Evolutionary conservation across 1,284 basidiomycete genomes (phyloP), one percentile per base, ranked within the genome.

Genomic region (Moesziomyces parantarcticus): DNA sequence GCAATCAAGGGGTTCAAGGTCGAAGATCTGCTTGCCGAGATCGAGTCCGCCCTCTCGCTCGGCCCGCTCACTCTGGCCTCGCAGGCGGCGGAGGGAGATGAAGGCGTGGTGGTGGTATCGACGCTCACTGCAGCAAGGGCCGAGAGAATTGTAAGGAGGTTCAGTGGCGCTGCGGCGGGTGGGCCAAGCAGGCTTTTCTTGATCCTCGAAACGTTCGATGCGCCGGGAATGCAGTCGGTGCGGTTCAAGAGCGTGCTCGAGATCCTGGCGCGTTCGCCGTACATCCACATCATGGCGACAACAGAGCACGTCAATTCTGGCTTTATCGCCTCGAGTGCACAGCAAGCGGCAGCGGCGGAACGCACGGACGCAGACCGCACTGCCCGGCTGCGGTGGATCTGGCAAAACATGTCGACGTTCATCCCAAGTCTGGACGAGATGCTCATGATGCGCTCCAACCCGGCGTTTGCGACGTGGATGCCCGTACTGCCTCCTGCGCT

Each of bases 1-100:
- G 63, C 58, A 10, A 75, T 70, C 58, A 68, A 67, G 40, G 72
- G 62, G n/a, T 69, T 75, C 52, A 68, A 69, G 25, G 63, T 75
- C n/a, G 72, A 75, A 50, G 67, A 75, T 32, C 54, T 75, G 56
- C 48, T 75, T 2, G 52, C 50, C 1, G 55, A 66, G 50, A 57
- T 75, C 16, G 72, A 75, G 26, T 11, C 58, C 13, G 63, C 62
- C 13, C 58, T 62, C 0, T 67, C 62, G 16, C n/a, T 70, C 22
- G 67, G 67, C 0, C 36, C 55, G 32, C 40, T 72, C 52, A 65
- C 63, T 3, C 10, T 59, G 26, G 58, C 57, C 10, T 40, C 29
- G 2, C 54, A 43, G 11, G 45, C 29, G 5, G 46, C 21, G 6
- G 63, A 32, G n/a, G 47, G 29, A 3, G 47, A 44, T 1, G 50